Percentiles rank a stretch among this genome's conserved stretches.
Conservation (phyloP, 1,284 basidiomycete genomes). For the Anthracocystis panici-leucophaei region DNA sequence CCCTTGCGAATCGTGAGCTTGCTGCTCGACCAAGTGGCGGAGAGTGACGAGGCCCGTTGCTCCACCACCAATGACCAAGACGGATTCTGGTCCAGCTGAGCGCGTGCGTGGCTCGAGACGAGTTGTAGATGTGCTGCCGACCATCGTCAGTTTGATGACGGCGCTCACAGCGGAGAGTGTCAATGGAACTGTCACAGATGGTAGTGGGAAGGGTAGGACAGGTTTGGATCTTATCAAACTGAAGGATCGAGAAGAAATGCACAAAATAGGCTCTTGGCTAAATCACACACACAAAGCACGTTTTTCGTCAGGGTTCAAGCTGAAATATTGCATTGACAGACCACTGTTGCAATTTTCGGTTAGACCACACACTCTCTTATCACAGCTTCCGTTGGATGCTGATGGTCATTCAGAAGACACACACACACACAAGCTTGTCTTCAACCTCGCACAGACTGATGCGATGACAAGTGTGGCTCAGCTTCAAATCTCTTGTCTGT, state of each 20-base stretch:
- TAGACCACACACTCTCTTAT: too few relatives aligned
- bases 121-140: neutral
- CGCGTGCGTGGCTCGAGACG: constrained; percentile 22
- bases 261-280: too few relatives aligned
- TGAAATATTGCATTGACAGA: neutral
- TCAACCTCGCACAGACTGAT: neutral
- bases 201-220: too few relatives aligned
- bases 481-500: neutral
- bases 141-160: neutral
- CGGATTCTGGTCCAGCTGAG: constrained; percentile 26
- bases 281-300: too few relatives aligned
- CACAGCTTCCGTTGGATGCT: neutral
- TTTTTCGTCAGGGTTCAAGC: too few relatives aligned
- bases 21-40: constrained; percentile 48
- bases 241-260: too few relatives aligned
- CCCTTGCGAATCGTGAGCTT: constrained; percentile 16
- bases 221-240: too few relatives aligned
- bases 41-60: constrained; percentile 58
- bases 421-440: too few relatives aligned
- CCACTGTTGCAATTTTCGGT: too few relatives aligned
- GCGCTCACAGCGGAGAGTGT: neutral
- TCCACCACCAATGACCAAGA: constrained; percentile 64
- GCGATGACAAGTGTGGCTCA: neutral
- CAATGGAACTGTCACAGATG: too few relatives aligned
- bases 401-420: neutral